Conservation (phyloP, 208 protist species). For the Spironucleus salmonicida region DNA sequence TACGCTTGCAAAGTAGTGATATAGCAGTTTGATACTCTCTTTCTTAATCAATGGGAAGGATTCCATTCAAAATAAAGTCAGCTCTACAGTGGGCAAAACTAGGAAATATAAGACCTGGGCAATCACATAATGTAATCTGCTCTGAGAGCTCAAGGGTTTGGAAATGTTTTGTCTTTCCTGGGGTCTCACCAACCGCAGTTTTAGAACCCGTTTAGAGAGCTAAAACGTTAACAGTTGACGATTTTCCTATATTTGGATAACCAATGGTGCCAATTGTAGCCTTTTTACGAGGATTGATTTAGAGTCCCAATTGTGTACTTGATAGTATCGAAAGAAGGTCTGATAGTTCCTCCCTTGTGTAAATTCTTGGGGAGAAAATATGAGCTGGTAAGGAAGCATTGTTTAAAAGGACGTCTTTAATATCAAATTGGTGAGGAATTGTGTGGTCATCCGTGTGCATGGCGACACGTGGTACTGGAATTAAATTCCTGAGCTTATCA, state of each 20-base stretch:
- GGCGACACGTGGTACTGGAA: too few species aligned
- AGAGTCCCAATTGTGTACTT: background rate
- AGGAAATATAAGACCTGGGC: slow-evolving; percentile 39
- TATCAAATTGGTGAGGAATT: background rate
- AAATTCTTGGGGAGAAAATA: slow-evolving; percentile 8
- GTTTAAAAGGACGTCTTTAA: background rate
- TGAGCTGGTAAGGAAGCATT: background rate
- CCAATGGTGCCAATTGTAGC: slow-evolving; percentile 34
- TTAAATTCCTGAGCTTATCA: too few species aligned
- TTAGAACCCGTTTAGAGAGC: slow-evolving; percentile 17
- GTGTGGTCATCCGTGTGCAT: background rate
- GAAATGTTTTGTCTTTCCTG: slow-evolving; percentile 45
- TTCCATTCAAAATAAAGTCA: slow-evolving; percentile 28
- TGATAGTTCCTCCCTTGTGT: background rate
- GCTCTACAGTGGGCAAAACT: background rate
- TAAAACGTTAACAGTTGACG: slow-evolving; percentile 32
- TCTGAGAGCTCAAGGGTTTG: slow-evolving; percentile 32
- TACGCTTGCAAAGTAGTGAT: background rate
- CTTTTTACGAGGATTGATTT: background rate
- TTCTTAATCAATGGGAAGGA: slow-evolving; percentile 31
- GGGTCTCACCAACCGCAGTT: slow-evolving; percentile 29
- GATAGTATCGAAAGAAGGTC: background rate
- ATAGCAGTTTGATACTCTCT: slow-evolving; percentile 12
- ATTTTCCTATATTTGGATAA: slow-evolving; percentile 45
- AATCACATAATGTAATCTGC: slow-evolving; percentile 31